Evolutionary conservation across 23 red algal species (phyloP).

Genomic region (Gracilaria gracilis): DNA sequence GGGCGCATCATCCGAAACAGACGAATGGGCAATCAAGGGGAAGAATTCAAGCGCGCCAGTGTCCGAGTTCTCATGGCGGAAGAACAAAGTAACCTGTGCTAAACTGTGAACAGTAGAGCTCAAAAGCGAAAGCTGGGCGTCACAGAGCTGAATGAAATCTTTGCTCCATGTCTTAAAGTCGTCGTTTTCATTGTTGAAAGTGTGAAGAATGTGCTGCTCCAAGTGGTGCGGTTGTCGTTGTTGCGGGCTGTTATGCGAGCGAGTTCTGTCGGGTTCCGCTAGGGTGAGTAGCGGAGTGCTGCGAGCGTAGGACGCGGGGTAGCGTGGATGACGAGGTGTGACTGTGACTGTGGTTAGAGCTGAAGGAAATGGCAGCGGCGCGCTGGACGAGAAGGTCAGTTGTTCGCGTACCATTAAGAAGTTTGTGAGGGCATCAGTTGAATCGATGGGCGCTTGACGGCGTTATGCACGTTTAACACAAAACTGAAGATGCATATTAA

Average conservation of each 20-base stretch:
- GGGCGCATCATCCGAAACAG: constrained; percentile 11
- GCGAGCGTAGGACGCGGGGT: background rate
- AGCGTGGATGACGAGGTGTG: background rate
- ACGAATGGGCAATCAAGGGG: constrained; percentile 65
- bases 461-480: too few species aligned
- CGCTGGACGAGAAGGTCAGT: background rate
- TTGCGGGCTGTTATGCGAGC: background rate
- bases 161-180: constrained; percentile 50
- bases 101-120: constrained; percentile 49
- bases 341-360: background rate
- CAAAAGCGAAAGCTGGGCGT: constrained; percentile 60
- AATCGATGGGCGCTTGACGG: background rate
- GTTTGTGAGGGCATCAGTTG: background rate
- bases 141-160: constrained; percentile 70
- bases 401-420: background rate
- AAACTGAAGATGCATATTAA: too few species aligned
- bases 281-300: background rate
- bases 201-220: background rate
- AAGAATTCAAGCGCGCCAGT: constrained; percentile 86
- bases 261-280: background rate
- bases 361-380: background rate
- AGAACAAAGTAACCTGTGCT: constrained; percentile 50
- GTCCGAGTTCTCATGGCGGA: constrained; percentile 61
- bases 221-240: background rate
- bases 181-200: background rate